phyloP scores from a whole-genome alignment of 768 basidiomycete species.

The Lyophyllum atratum region DNA sequence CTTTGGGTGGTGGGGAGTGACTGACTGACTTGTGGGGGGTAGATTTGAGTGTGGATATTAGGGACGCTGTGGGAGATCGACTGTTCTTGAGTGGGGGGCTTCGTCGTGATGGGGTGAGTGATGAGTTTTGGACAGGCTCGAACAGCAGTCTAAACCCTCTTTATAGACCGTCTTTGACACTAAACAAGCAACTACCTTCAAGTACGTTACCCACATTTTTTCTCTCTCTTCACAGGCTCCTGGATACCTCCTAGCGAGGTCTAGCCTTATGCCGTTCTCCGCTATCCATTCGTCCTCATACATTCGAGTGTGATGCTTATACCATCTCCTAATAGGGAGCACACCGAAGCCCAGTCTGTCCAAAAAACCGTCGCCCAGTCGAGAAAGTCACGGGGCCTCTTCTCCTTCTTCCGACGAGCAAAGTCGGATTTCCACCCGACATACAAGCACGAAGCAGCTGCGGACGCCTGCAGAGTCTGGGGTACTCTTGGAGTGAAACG shows the following conservation, averaged over 20 bases:
- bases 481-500: conserved; percentile 85
- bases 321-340: conserved; percentile 23
- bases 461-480: conserved; percentile 82
- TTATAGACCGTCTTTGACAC: conserved; percentile 75
- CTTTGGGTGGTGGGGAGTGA: neutral
- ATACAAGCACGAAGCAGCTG: conserved; percentile 67
- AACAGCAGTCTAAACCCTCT: neutral
- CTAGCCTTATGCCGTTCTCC: neutral
- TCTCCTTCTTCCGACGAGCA: conserved; percentile 54
- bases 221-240: neutral
- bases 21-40: neutral
- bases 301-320: neutral
- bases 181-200: conserved; percentile 74
- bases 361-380: conserved; percentile 73
- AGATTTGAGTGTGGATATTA: conserved; percentile 87
- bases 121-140: neutral
- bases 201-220: conserved; percentile 37
- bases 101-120: conserved; percentile 79
- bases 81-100: conserved; percentile 79
- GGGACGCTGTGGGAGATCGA: conserved; percentile 93
- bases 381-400: conserved; percentile 71
- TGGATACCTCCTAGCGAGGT: neutral
- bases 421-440: conserved; percentile 65
- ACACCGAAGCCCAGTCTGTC: conserved; percentile 67
- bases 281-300: neutral